Base-by-base conservation (phyloP, 2,329 filamentous ascomycete species). In the Exserohilum rostratum region DNA sequence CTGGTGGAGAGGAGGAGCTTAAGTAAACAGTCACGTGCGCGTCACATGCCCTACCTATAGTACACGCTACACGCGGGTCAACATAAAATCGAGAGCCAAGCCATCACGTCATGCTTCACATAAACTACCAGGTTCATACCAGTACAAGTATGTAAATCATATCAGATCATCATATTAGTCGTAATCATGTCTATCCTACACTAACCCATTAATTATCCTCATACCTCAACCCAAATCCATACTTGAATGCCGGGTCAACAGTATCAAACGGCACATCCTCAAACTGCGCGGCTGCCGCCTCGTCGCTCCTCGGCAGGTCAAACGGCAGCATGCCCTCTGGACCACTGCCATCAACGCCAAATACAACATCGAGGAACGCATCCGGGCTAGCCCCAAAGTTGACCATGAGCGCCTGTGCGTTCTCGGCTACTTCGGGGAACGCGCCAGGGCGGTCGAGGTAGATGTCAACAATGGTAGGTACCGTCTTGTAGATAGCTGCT, bases 241-340 rank as follows among this genome's bases (percentile, higher is more conserved):
- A 76, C 38, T 60, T 65, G 46, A 73, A 76, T 1, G 72, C 62
- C 2, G 74, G 72, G 46, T 77, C 61, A 42, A 58, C 61, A 0
- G 73, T 76, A 58, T 76, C 75, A 54, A 76, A 77, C 0, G 74
- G 73, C 43, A 76, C 66, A 49, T 77, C 73, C 55, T 72, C 72
- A 34, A 51, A 57, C 18, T 53, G 64, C 13, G 56, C 72, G 40
- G 75, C 72, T 0, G 80, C 80, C 1, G 79, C 80, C 39, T 67
- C 72, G 58, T 76, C 74, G 5, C 77, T 80, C 10, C 76, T 61
- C 0, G 81, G 80, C 30, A 83, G 49, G 61, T 83, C 80, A 62
- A 81, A 81, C 0, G 79, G 80, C 53, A 82, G 55, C 64, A 70
- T 76, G 0, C 80, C 80, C 50, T 75, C 61, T 0, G 80, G 80